Conservation (phyloP, 805 yeast species). For the Metschnikowia lachancei region DNA sequence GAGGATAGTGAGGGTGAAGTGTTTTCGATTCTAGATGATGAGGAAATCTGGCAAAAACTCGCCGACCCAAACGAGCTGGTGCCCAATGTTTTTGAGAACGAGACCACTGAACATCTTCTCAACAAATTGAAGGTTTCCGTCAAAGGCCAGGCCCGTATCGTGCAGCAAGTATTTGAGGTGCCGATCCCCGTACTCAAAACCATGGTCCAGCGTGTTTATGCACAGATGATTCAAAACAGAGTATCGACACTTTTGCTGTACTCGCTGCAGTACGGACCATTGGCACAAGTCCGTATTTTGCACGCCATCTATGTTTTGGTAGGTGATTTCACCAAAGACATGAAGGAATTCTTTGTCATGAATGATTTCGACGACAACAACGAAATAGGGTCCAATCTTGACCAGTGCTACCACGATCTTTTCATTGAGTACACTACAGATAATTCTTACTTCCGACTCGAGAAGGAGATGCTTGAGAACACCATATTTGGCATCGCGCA, state of each 20-base stretch:
- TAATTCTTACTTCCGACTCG: conserved; percentile 65
- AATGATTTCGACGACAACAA: conserved; percentile 48
- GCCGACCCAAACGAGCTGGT: conserved; percentile 51
- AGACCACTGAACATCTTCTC: conserved; percentile 50
- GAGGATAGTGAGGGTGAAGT: conserved; percentile 37
- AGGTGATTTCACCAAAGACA: conserved; percentile 57
- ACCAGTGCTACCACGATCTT: conserved; percentile 68
- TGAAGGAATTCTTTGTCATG: conserved; percentile 57
- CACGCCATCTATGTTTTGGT: conserved; percentile 62
- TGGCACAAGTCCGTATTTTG: conserved; percentile 74
- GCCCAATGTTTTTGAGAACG: conserved; percentile 48
- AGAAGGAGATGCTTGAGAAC: conserved; percentile 64
- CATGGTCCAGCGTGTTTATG: conserved; percentile 73
- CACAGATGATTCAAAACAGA: conserved; percentile 61
- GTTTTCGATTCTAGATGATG: conserved; percentile 38
- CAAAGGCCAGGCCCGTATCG: conserved; percentile 68
- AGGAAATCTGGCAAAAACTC: conserved; percentile 55
- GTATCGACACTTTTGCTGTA: conserved; percentile 57
- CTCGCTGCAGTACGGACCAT: conserved; percentile 58
- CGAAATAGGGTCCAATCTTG: conserved; percentile 51
- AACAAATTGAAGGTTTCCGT: conserved; percentile 55
- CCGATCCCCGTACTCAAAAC: conserved; percentile 66
- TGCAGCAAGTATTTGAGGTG: conserved; percentile 68
- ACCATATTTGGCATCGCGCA: conserved; percentile 45
- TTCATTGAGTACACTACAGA: conserved; percentile 69